Base-by-base conservation (phyloP, 2,329 filamentous ascomycete genomes). In the Aspergillus texensis region DNA sequence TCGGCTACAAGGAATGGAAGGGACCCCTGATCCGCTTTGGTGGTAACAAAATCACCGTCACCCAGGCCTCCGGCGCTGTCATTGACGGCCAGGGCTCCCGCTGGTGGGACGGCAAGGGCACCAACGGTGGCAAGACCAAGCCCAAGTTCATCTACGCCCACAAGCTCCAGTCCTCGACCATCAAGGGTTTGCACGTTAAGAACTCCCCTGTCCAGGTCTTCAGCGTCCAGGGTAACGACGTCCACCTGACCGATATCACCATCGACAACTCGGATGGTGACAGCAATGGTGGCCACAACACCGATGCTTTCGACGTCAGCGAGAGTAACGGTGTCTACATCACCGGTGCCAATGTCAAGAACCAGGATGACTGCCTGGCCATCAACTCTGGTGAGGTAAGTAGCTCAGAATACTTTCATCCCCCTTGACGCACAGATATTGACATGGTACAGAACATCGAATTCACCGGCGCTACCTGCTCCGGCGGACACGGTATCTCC, bases 21-120 rank as follows among this genome's bases (percentile, higher is more conserved):
- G 89, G 89, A 0, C 88, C 88, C 55, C 81, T 91, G 8, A 82
- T 91, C 71, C 83, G 83, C 45, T 80, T 91, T 67, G 84, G 84
- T 0, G 89, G 89, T 48, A 84, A 77, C 36, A 78, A 80, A 64
- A 81, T 89, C 67, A 81, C 81, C 26, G 78, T 89, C 55, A 80
- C 78, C 9, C 85, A 84, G 46, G 82, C 82, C 26, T 65, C 77
- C 0, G 88, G 84, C 24, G 80, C 80, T 64, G 75, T 81, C 21
- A 82, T 90, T 57, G 79, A 90, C 70, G 85, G 85, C 59, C 80
- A 84, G 41, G 87, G 87, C 41, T 72, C 80, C 14, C 73, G 77
- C 36, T 89, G 84, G 83, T 90, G 87, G 88, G 88, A 90, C 67
- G 78, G 81, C 60, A 68, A 87, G 76, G 88, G 88, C 54, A 77